Conservation (phyloP, 2,329 filamentous ascomycete genomes). For the Xylaria sp. region DNA sequence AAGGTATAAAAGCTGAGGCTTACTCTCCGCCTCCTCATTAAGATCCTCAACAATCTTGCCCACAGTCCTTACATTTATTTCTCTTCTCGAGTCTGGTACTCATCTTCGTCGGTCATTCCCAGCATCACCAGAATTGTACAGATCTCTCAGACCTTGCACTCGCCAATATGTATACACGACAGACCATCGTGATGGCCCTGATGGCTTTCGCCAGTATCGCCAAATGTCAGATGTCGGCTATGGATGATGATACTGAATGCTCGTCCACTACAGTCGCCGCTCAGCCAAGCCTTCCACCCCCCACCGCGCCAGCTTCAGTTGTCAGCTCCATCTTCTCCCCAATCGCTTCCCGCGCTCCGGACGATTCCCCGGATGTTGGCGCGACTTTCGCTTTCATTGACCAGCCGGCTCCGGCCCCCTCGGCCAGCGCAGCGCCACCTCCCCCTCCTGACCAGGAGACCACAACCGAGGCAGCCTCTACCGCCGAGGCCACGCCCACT, state of each 20-base stretch:
- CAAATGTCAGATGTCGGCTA: conserved; percentile 69
- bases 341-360: background rate
- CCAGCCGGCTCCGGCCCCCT: background rate
- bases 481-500: background rate
- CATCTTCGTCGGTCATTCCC: conserved; percentile 16
- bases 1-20: conserved; percentile 29
- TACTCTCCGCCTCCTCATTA: conserved; percentile 14
- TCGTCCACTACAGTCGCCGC: conserved; percentile 6
- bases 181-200: conserved; percentile 53
- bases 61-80: conserved; percentile 15
- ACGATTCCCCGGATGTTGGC: background rate
- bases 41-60: background rate
- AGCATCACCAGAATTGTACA: background rate
- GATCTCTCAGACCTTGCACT: background rate
- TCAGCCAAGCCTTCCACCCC: background rate
- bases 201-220: conserved; percentile 59
- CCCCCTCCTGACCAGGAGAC: background rate
- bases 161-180: conserved; percentile 55
- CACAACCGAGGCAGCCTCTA: background rate
- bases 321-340: background rate
- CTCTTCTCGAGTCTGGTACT: conserved; percentile 36
- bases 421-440: background rate
- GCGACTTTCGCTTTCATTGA: background rate
- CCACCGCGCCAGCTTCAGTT: too few relatives aligned
- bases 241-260: conserved; percentile 43